Conservation (phyloP, 495 filamentous ascomycete genomes). For the Echria macrotheca region DNA sequence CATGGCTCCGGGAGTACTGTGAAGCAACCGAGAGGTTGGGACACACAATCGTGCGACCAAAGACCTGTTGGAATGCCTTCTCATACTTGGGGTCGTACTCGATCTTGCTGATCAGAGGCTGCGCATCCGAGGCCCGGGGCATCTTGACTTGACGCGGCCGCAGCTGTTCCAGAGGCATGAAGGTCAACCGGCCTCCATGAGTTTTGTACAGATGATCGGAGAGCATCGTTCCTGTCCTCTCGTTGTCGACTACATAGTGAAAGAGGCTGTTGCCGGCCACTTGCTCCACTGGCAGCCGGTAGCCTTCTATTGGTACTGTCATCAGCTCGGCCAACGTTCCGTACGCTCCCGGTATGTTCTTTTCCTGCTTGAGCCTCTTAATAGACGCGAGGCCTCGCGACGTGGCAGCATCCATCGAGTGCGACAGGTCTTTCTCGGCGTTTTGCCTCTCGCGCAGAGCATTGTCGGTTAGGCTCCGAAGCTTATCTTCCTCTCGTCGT, state of each 20-base stretch:
- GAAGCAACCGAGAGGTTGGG: constrained; percentile 78
- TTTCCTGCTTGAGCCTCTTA: constrained; percentile 67
- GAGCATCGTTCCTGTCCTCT: constrained; percentile 76
- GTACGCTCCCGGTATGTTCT: constrained; percentile 80
- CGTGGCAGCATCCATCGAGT: constrained; percentile 85
- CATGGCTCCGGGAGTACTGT: constrained; percentile 85
- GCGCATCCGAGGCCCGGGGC: constrained; percentile 78
- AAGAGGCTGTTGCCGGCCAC: constrained; percentile 91
- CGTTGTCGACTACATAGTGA: constrained; percentile 93
- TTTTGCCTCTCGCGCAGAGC: constrained; percentile 66
- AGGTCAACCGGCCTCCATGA: constrained; percentile 83
- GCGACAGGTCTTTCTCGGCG: constrained; percentile 67
- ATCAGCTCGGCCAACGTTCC: constrained; percentile 90
- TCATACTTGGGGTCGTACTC: constrained; percentile 73
- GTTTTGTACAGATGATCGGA: constrained; percentile 73
- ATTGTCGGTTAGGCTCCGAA: constrained; percentile 70
- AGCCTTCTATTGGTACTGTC: constrained; percentile 68
- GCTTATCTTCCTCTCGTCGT: constrained; percentile 83
- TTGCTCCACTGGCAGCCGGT: constrained; percentile 84
- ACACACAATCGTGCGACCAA: constrained; percentile 93
- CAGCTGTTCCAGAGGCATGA: constrained; percentile 85
- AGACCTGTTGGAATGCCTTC: constrained; percentile 84
- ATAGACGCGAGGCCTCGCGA: constrained; percentile 78
- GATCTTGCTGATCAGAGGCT: constrained; percentile 81
- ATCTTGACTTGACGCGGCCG: constrained; percentile 62